Evolutionary conservation across 768 basidiomycete genomes (phyloP).

Genomic region (Boletus rufocinnamomeus): DNA sequence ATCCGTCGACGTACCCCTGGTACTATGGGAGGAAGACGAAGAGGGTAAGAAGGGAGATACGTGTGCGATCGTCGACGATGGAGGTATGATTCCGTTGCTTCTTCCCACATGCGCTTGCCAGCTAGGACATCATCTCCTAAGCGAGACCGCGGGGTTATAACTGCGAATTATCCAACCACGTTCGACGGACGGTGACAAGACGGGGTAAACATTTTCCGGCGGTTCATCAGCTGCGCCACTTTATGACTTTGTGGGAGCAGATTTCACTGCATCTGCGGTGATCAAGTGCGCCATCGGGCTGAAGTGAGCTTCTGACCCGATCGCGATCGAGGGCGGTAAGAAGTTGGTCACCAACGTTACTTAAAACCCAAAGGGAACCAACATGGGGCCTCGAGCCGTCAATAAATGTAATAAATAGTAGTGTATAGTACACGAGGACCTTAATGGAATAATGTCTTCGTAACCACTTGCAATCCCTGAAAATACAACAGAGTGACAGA

Average conservation of each 20-base stretch:
- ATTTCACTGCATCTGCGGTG: constrained; percentile 1
- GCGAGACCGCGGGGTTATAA: not conserved
- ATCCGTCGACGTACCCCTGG: constrained; percentile 8
- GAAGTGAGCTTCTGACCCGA: constrained; percentile 16
- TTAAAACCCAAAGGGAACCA: constrained; percentile 1
- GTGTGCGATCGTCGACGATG: constrained; percentile 9
- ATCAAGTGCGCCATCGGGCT: constrained; percentile 7
- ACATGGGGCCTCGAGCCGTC: not conserved
- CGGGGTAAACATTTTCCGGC: not conserved
- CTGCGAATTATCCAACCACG: not conserved
- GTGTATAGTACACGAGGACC: not conserved
- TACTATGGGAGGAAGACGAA: constrained; percentile 5
- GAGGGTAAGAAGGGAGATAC: constrained; percentile 7
- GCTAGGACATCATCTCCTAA: not conserved
- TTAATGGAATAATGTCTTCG: not conserved
- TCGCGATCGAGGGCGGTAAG: constrained; percentile 20
- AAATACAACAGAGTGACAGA: not conserved
- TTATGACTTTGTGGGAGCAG: not conserved
- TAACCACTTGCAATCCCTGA: not conserved
- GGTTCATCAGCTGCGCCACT: not conserved
- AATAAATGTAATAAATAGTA: not conserved
- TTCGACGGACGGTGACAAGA: not conserved
- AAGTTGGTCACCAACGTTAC: constrained; percentile 1
- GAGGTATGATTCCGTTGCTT: not conserved
- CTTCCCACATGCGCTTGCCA: not conserved